Evolutionary conservation across 1,139 yeast genomes (phyloP).

Genomic region (Sugiyamaella japonica): DNA sequence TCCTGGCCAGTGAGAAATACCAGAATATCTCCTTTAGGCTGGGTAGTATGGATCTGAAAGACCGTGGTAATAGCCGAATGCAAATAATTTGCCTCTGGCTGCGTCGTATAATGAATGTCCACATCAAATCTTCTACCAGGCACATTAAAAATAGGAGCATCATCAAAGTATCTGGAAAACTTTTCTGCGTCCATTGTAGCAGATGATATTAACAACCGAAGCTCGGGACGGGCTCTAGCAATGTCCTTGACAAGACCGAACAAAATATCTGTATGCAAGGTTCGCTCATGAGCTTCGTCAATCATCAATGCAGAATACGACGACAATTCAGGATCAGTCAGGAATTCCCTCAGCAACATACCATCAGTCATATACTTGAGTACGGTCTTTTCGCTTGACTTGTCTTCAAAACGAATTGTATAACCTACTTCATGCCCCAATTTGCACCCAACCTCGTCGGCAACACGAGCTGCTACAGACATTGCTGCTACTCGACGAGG

Average conservation of each 20-base stretch:
- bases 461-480: slow-evolving; percentile 88
- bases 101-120: slow-evolving; percentile 78
- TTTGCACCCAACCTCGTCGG: slow-evolving; percentile 74
- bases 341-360: slow-evolving; percentile 81
- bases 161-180: slow-evolving; percentile 74
- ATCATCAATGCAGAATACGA: slow-evolving; percentile 82
- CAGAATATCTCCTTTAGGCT: slow-evolving; percentile 79
- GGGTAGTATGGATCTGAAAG: slow-evolving; percentile 76
- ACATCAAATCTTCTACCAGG: slow-evolving; percentile 94
- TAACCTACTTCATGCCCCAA: slow-evolving; percentile 87
- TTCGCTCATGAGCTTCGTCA: slow-evolving; percentile 97
- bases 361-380: slow-evolving; percentile 94
- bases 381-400: slow-evolving; percentile 59
- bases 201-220: slow-evolving; percentile 78
- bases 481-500: slow-evolving; percentile 96
- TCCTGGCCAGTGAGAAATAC: slow-evolving; percentile 94
- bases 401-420: slow-evolving; percentile 81
- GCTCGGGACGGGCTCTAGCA: slow-evolving; percentile 59
- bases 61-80: slow-evolving; percentile 86
- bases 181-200: slow-evolving; percentile 92
- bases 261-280: slow-evolving; percentile 87
- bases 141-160: slow-evolving; percentile 78
- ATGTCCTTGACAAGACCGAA: slow-evolving; percentile 80
- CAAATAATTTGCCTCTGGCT: slow-evolving; percentile 86
- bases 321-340: slow-evolving; percentile 68